Percentiles rank a stretch among this genome's conserved stretches.
Conservation (phyloP, 192 early-diverging fungal species). For the Mortierella hygrophila region DNA sequence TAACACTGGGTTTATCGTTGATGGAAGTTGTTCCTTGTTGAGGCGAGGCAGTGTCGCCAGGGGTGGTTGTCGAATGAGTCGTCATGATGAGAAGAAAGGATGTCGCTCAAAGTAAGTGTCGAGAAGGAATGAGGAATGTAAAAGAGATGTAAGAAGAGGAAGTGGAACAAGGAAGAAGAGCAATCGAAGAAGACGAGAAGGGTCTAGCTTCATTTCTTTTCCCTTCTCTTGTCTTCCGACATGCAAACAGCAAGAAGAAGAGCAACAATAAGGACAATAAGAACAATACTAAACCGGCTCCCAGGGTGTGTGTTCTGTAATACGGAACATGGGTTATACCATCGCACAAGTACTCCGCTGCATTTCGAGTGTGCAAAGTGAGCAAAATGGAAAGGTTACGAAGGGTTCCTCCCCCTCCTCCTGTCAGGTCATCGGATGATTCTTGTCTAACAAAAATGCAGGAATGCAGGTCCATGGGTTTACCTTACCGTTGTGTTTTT, state of each 20-base stretch:
- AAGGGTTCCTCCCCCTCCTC: neutral
- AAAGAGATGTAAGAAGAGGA: neutral
- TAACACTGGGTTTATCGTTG: neutral
- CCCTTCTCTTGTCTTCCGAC: neutral
- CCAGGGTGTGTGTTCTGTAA: no score
- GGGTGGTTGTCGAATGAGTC: neutral
- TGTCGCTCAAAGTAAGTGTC: neutral
- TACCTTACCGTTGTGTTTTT: neutral
- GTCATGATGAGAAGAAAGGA: neutral
- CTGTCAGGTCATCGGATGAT: neutral
- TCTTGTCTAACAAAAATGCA: neutral
- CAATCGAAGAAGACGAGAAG: no score
- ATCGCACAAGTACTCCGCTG: no score
- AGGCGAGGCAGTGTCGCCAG: neutral
- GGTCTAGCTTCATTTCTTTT: neutral
- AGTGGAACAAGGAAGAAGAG: neutral
- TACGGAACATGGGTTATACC: no score
- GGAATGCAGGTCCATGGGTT: neutral
- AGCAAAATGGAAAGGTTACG: no score
- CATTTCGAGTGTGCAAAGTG: no score
- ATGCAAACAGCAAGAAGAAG: no score
- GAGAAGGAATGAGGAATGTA: neutral
- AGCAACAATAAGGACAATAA: no score
- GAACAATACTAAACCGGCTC: no score
- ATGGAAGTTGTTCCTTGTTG: neutral